Base-by-base conservation (phyloP, 768 basidiomycete species). In the Auricularia heimuer region DNA sequence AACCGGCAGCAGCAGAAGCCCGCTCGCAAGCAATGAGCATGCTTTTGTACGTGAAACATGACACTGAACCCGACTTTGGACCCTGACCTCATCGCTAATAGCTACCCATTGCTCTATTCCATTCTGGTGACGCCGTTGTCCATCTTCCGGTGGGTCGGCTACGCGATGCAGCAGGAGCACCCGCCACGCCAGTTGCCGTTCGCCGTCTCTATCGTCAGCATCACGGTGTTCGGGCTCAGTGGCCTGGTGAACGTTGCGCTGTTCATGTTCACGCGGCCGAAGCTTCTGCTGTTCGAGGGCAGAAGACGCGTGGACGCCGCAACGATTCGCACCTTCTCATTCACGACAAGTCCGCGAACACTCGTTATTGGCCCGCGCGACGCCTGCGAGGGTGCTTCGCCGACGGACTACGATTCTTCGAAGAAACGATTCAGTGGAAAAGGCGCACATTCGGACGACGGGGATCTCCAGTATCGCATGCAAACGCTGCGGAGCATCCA, bases 231-330 rank as follows among this genome's bases (percentile, higher is more conserved):
- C 65, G 70, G 72, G 4, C 75, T 80, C 63, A 79, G 77, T 51
- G 80, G 80, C 12, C 68, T 72, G 42, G 66, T 75, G 63, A 81
- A 80, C 62, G 79, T 80, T 14, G 39, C 76, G 21, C 73, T 81
- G 6, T 68, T 80, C 37, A 69, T 78, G 34, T 65, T 67, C 18
- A 76, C 77, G 14, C 74, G 76, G 24, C 77, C 76, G 2, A 71
- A 73, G 36, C 71, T 76, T 1, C 70, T 72, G 39, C 71, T 79
- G 10, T 78, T 79, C 61, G 47, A 51, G 14, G 18, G 47, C 4
- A 51, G 21, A 51, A 8, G 54, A 18, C 51, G 54, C 21, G 16
- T 33, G 12, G 64, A 56, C 18, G 29, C 58, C 29, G 64, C 60
- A 29, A 64, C 47, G 14, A 18, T 51, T 10, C 47, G 47, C 18